Conservation (phyloP, 331 rosid species). For the Rhamnella rubrinervis region DNA sequence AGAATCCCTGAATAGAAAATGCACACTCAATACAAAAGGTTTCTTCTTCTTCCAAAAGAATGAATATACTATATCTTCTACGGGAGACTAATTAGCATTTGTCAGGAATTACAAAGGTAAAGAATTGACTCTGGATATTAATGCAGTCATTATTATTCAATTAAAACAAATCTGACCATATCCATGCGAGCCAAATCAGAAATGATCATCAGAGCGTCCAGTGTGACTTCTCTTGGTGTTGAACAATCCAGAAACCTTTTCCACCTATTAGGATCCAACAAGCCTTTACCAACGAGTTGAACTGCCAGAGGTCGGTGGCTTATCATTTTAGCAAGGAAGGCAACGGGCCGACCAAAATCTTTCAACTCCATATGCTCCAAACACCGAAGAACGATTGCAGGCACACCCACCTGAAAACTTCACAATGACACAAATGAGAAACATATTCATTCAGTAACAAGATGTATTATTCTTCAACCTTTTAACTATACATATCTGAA, state of each 20-base stretch:
- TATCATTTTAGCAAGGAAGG: conserved; percentile 87
- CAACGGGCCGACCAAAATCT: conserved; percentile 76
- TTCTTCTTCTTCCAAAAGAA: background rate
- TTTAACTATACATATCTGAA: too few species aligned
- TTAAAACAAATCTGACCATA: conserved; percentile 57
- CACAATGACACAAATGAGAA: conserved; percentile 32
- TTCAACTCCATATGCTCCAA: conserved; percentile 62
- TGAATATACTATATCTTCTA: background rate
- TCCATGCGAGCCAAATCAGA: conserved; percentile 98
- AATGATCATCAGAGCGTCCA: conserved; percentile 79
- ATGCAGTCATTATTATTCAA: background rate
- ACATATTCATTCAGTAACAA: background rate
- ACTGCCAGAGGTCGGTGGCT: conserved; percentile 71
- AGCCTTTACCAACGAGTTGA: conserved; percentile 82
- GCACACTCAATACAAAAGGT: background rate
- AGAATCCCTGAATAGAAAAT: conserved; percentile 62
- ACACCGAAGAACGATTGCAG: conserved; percentile 64
- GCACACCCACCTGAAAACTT: conserved; percentile 75
- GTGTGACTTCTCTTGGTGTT: conserved; percentile 64
- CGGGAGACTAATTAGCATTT: background rate
- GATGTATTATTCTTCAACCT: too few species aligned
- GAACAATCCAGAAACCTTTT: conserved; percentile 61
- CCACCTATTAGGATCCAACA: conserved; percentile 75
- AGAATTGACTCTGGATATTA: background rate
- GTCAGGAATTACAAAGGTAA: conserved; percentile 1